Evolutionary conservation across 768 basidiomycete genomes (phyloP), one percentile per base, ranked within the genome.

Genomic region (Mycena polygramma): DNA sequence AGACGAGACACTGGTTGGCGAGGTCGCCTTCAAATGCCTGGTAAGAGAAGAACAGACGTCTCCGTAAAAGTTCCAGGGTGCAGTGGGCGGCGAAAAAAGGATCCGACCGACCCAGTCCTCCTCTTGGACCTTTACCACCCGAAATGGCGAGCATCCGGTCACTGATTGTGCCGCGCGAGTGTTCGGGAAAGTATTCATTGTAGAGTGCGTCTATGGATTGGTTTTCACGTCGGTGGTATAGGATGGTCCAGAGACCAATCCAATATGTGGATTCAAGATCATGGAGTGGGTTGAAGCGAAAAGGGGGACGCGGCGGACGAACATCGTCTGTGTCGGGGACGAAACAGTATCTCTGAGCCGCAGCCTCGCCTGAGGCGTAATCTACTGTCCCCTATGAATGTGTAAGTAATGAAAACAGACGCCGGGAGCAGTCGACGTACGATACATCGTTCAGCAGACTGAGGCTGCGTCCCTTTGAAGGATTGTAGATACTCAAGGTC

Each of bases 241-340:
- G 30, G 30, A 30, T 30, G 30, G 30, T 26, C 71, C 57, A 63
- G 22, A 62, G 6, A 19, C 17, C 60, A 15, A 62, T 51, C 60
- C 60, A 62, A 15, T 51, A 3, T 17, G 48, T 62, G 5, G 60
- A 62, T 39, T 62, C 60, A 17, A 62, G 48, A 39, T 62, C 60
- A 19, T 62, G 60, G 7, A 62, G 22, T 3, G 60, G 60, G 22
- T 62, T 49, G 19, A 49, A 62, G 3, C 46, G 60, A 22, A 62
- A 62, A 7, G 60, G 60, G 7, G 13, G 41, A 11, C 13, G 41
- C 10, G 41, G 41, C 41, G 17, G 10, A 30, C 30, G 30, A 30
- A 30, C 30, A n/a, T 37, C 41, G n/a, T 9, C 9, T 15, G 20
- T 39, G 20, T 6, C 14, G 6, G n/a, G 57, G 39, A 45, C 13